Evolutionary conservation across 2,329 filamentous ascomycete genomes (phyloP).

Genomic region (Coniochaeta pulveracea): DNA sequence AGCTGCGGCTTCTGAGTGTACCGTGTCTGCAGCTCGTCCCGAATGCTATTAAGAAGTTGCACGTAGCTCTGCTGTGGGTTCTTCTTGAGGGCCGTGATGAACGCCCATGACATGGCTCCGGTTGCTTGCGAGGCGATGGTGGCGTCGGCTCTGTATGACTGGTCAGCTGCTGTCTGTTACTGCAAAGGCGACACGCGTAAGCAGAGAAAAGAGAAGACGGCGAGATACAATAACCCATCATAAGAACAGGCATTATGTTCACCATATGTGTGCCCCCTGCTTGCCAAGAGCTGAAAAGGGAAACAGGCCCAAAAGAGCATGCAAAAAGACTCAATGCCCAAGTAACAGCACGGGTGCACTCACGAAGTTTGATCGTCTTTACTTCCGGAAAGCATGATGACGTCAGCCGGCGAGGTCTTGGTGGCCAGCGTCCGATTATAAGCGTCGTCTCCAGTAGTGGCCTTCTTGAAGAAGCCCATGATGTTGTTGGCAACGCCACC

Average conservation of each 20-base stretch:
- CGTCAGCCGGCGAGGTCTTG: slow-evolving; percentile 89
- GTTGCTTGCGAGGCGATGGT: slow-evolving; percentile 83
- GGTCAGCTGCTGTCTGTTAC: neutral
- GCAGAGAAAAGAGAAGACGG: neutral
- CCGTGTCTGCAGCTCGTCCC: slow-evolving; percentile 77
- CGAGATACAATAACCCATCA: slow-evolving; percentile 1
- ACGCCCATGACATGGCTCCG: slow-evolving; percentile 97
- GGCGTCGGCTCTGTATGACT: slow-evolving; percentile 66
- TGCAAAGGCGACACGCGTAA: neutral
- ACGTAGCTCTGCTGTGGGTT: slow-evolving; percentile 98
- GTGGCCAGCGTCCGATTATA: slow-evolving; percentile 72
- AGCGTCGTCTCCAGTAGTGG: slow-evolving; percentile 68
- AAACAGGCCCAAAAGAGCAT: slow-evolving; percentile 7
- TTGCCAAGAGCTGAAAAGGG: slow-evolving; percentile 12
- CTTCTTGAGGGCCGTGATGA: slow-evolving; percentile 86
- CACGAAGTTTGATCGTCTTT: slow-evolving; percentile 93
- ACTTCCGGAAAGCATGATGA: slow-evolving; percentile 95
- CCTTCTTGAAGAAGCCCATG: slow-evolving; percentile 81
- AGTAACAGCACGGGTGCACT: slow-evolving; percentile 28
- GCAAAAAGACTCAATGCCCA: slow-evolving; percentile 8
- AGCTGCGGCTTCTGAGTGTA: slow-evolving; percentile 94
- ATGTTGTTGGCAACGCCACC: slow-evolving; percentile 71
- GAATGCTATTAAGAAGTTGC: slow-evolving; percentile 89
- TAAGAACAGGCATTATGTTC: too few species aligned
- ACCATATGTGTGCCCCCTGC: too few species aligned